Percentiles rank a stretch among this genome's conserved stretches.
These are phyloP conservation scores for Naganishia randhawae DNA, from an alignment of 768 basidiomycete genomes.

Conservation along the genomic window DNA sequence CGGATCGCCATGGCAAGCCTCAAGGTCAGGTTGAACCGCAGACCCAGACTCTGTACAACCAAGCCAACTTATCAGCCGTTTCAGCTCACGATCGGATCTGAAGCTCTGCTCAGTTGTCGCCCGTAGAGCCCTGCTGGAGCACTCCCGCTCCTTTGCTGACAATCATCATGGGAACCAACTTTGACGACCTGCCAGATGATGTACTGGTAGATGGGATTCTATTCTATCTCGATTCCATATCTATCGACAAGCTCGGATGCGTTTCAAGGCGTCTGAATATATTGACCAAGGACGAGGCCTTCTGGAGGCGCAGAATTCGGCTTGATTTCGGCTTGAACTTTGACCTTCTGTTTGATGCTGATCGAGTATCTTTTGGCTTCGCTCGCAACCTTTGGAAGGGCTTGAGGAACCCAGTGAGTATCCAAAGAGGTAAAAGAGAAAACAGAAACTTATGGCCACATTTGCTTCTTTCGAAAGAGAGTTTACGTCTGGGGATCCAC, in stretches of 20 bases:
- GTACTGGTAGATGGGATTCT: conserved; percentile 11
- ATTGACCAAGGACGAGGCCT: conserved; percentile 30
- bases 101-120: background rate
- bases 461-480: conserved; percentile 30
- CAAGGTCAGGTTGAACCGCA: too few relatives aligned
- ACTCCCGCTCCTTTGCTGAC: background rate
- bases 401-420: conserved; percentile 30
- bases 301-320: conserved; percentile 39
- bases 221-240: background rate
- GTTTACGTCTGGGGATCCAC: conserved; percentile 44
- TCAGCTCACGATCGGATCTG: too few relatives aligned
- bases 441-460: conserved; percentile 31
- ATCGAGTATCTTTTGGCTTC: background rate
- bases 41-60: too few relatives aligned
- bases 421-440: conserved; percentile 26
- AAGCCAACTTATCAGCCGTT: too few relatives aligned
- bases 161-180: background rate
- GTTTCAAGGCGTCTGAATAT: background rate
- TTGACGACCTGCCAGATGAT: conserved; percentile 12
- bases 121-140: background rate
- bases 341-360: conserved; percentile 25
- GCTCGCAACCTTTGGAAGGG: conserved; percentile 16
- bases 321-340: conserved; percentile 32
- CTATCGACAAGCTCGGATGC: background rate
- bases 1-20: too few relatives aligned